These are phyloP conservation scores for Dalbergia cultrata DNA, from an alignment of 306 rosid genomes.

Conservation along the genomic window DNA sequence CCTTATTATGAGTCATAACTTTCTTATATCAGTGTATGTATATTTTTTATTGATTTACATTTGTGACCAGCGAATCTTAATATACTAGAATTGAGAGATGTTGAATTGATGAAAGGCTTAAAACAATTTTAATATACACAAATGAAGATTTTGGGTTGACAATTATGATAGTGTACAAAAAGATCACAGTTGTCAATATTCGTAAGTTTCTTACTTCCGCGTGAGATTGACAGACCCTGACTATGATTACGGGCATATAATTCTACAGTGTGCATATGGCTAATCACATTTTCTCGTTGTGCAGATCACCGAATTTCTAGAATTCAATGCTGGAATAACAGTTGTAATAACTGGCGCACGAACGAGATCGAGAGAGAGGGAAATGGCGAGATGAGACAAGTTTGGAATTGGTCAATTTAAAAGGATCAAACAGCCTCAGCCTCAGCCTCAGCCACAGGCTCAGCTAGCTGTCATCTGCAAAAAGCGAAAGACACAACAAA, in stretches of 20 bases:
- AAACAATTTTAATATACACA: not conserved
- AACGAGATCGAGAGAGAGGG: not conserved
- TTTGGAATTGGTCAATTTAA: constrained; percentile 38
- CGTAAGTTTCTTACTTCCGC: not conserved
- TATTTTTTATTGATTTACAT: not conserved
- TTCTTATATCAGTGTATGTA: not conserved
- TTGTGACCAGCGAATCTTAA: not conserved
- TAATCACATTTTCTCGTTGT: not conserved
- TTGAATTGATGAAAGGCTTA: not conserved
- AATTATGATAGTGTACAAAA: constrained; percentile 17
- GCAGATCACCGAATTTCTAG: constrained; percentile 42
- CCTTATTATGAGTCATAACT: too few relatives aligned
- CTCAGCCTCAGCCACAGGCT: not conserved
- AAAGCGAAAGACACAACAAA: constrained; percentile 4
- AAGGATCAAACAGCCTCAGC: not conserved
- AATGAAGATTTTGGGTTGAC: constrained; percentile 5
- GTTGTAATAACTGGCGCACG: not conserved
- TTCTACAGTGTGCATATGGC: not conserved
- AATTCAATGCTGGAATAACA: not conserved
- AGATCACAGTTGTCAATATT: not conserved
- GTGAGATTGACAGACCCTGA: not conserved
- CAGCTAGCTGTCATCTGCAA: constrained; percentile 31
- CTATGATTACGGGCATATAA: not conserved
- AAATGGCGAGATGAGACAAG: not conserved
- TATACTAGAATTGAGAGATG: not conserved